Conservation (phyloP, 2,329 filamentous ascomycete species). For the Colletotrichum sp. region DNA sequence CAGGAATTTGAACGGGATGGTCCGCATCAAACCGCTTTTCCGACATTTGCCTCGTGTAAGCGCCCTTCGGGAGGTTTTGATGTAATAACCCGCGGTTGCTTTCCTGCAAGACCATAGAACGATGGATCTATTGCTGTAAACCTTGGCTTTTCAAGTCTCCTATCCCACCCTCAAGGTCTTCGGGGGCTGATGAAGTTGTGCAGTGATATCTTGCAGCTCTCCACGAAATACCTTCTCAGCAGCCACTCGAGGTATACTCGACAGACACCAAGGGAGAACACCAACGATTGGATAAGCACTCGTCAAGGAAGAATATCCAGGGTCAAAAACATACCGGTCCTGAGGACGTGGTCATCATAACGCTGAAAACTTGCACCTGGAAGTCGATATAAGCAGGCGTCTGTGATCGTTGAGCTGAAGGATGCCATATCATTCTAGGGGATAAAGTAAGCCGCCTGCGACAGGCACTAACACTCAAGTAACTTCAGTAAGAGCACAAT, state of each 20-base stretch:
- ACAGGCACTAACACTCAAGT: not conserved
- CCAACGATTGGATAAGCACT: not conserved
- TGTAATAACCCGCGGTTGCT: not conserved
- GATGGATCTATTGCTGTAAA: no score
- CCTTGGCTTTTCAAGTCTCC: no score
- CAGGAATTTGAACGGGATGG: no score
- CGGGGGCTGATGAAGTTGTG: not conserved
- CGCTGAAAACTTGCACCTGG: not conserved
- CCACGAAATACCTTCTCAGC: not conserved
- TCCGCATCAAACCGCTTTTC: no score
- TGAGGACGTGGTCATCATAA: not conserved
- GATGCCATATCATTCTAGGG: not conserved
- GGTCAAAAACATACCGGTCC: not conserved
- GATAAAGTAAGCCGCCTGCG: not conserved
- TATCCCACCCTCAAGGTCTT: not conserved
- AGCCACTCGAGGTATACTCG: not conserved
- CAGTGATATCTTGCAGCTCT: not conserved
- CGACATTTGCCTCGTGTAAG: no score
- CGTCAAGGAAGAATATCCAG: not conserved
- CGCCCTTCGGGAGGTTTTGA: not conserved
- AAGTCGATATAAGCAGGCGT: not conserved
- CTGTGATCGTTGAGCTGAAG: not conserved
- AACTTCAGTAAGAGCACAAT: not conserved
- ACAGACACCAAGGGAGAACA: rapidly evolving
- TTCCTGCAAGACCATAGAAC: not conserved